Conservation (phyloP, 2,329 filamentous ascomycete genomes). For the Phyllosticta citrichinensis region DNA sequence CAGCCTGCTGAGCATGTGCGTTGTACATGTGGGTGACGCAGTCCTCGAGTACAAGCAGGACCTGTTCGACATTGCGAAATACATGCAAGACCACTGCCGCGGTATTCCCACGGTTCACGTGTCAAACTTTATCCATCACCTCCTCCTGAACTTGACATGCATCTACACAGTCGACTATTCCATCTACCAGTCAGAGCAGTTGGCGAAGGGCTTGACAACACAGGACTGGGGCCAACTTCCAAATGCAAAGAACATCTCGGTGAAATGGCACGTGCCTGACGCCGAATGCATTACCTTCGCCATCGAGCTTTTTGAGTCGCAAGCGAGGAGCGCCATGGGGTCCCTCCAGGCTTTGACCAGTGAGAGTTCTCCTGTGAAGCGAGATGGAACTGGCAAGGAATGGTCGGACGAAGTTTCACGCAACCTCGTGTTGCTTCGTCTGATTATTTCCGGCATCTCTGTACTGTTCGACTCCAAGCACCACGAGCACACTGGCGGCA, state of each 20-base stretch:
- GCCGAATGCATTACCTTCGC: constrained; percentile 78
- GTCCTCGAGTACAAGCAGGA: constrained; percentile 83
- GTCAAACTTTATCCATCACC: constrained; percentile 94
- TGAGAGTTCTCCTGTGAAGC: constrained; percentile 69
- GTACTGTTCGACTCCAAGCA: constrained; percentile 69
- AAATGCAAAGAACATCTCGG: constrained; percentile 63
- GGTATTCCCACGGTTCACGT: constrained; percentile 92
- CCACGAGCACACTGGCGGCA: background rate
- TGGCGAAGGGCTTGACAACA: constrained; percentile 61
- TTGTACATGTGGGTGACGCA: constrained; percentile 87
- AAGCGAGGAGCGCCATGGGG: constrained; percentile 65
- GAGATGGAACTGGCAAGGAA: constrained; percentile 92
- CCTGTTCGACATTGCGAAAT: constrained; percentile 80
- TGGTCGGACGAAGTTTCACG: constrained; percentile 96
- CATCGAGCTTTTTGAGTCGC: constrained; percentile 75
- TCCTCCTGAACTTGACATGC: constrained; percentile 86
- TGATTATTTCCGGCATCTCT: constrained; percentile 86
- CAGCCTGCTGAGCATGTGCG: constrained; percentile 94
- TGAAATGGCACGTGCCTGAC: constrained; percentile 84
- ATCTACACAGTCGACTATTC: constrained; percentile 88
- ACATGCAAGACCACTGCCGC: constrained; percentile 93
- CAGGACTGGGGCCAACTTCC: constrained; percentile 78
- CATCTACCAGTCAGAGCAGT: constrained; percentile 70
- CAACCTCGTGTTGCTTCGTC: constrained; percentile 73
- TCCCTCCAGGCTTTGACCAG: constrained; percentile 72